Base-by-base conservation (phyloP, 2,329 filamentous ascomycete species). In the Endothia cerciana region DNA sequence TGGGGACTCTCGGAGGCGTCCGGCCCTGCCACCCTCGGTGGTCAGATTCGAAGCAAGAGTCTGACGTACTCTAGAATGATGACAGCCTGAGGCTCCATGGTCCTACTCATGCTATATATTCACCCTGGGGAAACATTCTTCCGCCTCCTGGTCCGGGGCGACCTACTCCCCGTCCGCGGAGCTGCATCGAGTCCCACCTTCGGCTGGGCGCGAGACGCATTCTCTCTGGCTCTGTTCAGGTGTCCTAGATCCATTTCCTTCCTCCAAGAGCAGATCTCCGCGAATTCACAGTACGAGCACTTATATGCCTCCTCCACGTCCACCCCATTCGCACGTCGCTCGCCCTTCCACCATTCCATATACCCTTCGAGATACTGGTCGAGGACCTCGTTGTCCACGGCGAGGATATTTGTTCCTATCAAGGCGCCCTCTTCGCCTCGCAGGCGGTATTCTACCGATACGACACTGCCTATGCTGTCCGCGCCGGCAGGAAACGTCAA, bases 291-390 rank as follows among this genome's bases (percentile, higher is more conserved):
- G 30, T 84, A 87, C 25, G 87, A 81, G 75, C 94, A 98, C 76
- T 97, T 98, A 78, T 90, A 97, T 0, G 92, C 91, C 71, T 97
- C 94, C 72, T 94, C 89, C 7, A 96, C 84, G 7, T 87, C 83
- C 2, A 97, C 94, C 0, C 94, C 94, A 8, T 83, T 82, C 0
- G 93, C 87, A 60, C 85, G 79, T 19, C 94, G 81, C 71, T 90
- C 82, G 0, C 94, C 94, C 40, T 86, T 87, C 94, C 94, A 98
- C 93, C 93, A 97, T n/a, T 83, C 76, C 85, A 97, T 87, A 69
- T 91, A 89, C 2, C 87, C 83, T 0, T 78, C 74, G 3, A 97
- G 75, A 73, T 96, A 96, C 1, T 76, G 77, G 13, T 89, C 83
- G 53, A 97, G 79, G 2, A 82, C 82, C 0, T 81, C 75, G 0